Evolutionary conservation across 23 red algal species (phyloP).

Genomic region (Gracilaria vermiculophylla): DNA sequence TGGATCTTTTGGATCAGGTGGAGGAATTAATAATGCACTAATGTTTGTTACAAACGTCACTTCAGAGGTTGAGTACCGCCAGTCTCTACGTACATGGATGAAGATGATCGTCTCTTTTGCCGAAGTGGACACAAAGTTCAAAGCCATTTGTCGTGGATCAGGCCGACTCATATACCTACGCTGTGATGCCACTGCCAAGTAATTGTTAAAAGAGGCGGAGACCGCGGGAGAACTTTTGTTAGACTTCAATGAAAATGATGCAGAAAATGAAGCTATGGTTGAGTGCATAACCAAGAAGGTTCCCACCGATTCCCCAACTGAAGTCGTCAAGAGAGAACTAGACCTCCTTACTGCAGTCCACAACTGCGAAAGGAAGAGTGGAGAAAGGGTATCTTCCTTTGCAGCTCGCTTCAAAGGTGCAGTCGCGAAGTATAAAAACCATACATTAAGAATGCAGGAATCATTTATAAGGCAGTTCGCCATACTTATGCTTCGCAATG

Average conservation of each 20-base stretch:
- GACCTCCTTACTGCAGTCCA: neutral
- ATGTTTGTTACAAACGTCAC: slow-evolving; percentile 25
- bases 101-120: no score
- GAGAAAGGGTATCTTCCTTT: neutral
- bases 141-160: neutral
- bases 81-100: neutral
- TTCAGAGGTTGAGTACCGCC: neutral
- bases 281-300: slow-evolving; percentile 2
- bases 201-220: slow-evolving; percentile 1
- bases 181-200: slow-evolving; percentile 19
- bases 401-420: neutral
- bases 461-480: neutral
- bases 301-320: neutral
- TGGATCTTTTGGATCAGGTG: neutral
- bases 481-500: neutral
- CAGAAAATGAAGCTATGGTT: neutral
- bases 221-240: neutral
- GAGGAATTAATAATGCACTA: neutral
- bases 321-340: neutral
- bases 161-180: neutral
- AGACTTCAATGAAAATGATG: neutral
- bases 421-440: neutral
- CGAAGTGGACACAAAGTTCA: no score
- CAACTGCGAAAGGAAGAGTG: neutral
- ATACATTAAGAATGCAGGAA: neutral